Evolutionary conservation across 2,329 filamentous ascomycete species (phyloP), one percentile per base, ranked within the genome.

Genomic region (Aspergillus hiratsukae): DNA sequence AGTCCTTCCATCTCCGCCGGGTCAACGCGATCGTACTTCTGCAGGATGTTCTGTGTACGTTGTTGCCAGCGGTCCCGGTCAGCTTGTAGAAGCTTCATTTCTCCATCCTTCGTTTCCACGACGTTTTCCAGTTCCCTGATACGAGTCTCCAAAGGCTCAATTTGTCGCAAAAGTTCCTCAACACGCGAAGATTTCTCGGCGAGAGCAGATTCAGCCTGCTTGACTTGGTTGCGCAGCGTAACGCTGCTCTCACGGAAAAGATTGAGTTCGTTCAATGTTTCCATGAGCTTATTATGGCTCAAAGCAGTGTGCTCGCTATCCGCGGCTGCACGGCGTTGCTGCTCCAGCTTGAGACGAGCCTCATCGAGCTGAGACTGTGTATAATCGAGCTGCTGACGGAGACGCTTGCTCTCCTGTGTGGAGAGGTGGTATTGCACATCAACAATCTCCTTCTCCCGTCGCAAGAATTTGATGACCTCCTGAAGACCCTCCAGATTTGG

Each of bases 41-140:
- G 91, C 51, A 99, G 83, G 59, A 99, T 97, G 64, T 95, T 90
- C 70, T 97, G 91, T 1, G 91, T 95, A 25, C 94, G 88, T 79
- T 97, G 93, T 75, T 96, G 91, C 90, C 93, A 97, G 56, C 90
- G 85, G 70, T 97, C 93, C 17, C 94, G 87, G 69, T 97, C 93
- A 66, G 94, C 89, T 63, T 95, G 89, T 9, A 97, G 81, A 61
- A 97, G 83, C 67, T 89, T 90, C 69, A 97, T 84, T 70, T 97
- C 93, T 11, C 91, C 91, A 63, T 95, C 88, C 66, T 92, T 88
- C 62, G 88, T 89, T 58, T 88, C 85, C 60, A 90, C 82, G 59
- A 93, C 85, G 57, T 88, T 91, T 70, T 95, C 90, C 14, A 97
- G 80, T 67, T 96, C 91, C 10, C 86, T 82, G 45, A 97, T 87